Evolutionary conservation across 148 eudicot species (phyloP), one percentile per base, ranked within the genome.

Genomic region (Camellia lanceoleosa): DNA sequence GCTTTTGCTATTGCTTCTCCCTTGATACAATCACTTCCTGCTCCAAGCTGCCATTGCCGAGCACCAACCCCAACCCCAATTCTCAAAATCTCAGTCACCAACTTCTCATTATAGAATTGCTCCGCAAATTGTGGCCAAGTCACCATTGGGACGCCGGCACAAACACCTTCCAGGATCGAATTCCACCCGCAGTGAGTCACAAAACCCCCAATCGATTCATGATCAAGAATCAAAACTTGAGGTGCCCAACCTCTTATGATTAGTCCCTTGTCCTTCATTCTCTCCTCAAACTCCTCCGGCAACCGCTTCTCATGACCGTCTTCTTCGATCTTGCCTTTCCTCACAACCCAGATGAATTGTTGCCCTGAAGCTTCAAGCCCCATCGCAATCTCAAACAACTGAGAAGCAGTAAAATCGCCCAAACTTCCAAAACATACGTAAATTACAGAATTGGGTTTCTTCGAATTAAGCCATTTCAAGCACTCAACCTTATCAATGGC

Each of bases 361-460:
- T 83, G 85, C 20, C 74, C 86, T 0, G 89, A 86, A 5, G 80
- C 83, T 82, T 92, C 93, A 1, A 30, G 38, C 38, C 38, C 38
- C 38, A 30, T 30, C 38, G 38, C 38, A 1, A 30, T 1, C 38
- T 92, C 91, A 9, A 74, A 69, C 47, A 90, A 54, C 52, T 90
- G 89, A 14, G 79, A n/a, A 2, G 69, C 30, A 11, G 38, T 62
- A 0, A 82, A 74, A 0, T 66, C 73, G 6, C 80, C 62, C 3
- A 69, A 4, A 79, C 91, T 88, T 30, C 93, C 93, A 15, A 88
- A 87, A 61, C 91, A 83, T 4, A 87, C 51, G 77, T 89, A 91
- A 11, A 89, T 63, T 2, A 92, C 95, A 0, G 93, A 88, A 44
- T 80, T 76, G 4, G 89, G 38, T 30, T 30, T 30, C 38, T 30